Base-by-base conservation (phyloP, 805 yeast genomes). In the Metschnikowia cubensis region DNA sequence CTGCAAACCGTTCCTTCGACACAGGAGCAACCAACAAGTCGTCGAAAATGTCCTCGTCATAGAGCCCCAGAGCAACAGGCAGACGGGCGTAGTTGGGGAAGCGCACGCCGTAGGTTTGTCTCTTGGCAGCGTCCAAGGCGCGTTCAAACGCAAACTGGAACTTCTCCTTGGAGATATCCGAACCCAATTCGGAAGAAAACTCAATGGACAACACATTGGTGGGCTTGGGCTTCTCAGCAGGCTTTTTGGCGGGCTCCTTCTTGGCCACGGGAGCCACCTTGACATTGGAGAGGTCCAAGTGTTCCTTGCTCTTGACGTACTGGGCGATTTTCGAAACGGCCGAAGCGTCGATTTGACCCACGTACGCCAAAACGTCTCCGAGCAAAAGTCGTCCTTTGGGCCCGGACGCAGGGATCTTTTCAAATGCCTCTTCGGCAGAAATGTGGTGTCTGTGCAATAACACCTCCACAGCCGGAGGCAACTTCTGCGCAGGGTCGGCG, bases 281-380 rank as follows among this genome's bases (percentile, higher is more conserved):
- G 53, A 90, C 81, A 65, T 85, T 81, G 38, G 89, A 77, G 52
- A 90, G 73, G 64, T 91, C 96, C 55, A 90, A 72, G 59, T 81
- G 84, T 54, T 80, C 77, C 55, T 77, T 77, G 33, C 75, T 67
- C 45, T 78, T 72, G 55, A 91, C 67, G 61, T 73, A 84, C 31
- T 79, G 69, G 5, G 87, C 74, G 50, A 91, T 75, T 18, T 70
- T 65, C 17, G 68, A 59, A 21, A 83, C 82, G 6, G 84, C 69
- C 7, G 79, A 82, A 35, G 71, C 59, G 10, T 88, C 68, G 48
- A 91, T 86, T 53, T 79, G 68, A 29, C 98, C 97, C 47, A 91
- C 62, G 63, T 81, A 83, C 0, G 95, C 94, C 56, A 91, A 75
- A 1, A 91, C 92, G 66, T 92, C 99, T 55, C 98, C 98, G 70